phyloP scores from a whole-genome alignment of 2,329 filamentous ascomycete species.

The Ceratocystis lukuohia region DNA sequence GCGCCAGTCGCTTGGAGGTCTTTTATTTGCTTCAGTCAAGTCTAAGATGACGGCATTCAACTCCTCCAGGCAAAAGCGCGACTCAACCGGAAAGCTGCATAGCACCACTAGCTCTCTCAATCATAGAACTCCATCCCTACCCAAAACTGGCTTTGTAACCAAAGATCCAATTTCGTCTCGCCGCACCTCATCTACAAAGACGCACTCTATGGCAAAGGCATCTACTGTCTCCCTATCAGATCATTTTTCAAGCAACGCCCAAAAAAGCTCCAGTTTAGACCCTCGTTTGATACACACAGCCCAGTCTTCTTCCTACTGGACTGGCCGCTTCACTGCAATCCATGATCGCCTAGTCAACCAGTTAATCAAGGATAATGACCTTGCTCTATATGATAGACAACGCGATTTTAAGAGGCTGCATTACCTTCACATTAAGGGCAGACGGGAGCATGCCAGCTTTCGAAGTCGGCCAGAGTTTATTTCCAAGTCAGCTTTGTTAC shows the following conservation, averaged over 20 bases:
- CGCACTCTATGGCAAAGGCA: background rate
- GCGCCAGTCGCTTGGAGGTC: slow-evolving; percentile 13
- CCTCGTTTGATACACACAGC: slow-evolving; percentile 29
- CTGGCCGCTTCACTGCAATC: slow-evolving; percentile 45
- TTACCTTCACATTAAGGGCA: slow-evolving; percentile 8
- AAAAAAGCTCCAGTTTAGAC: slow-evolving; percentile 17
- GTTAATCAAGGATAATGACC: slow-evolving; percentile 16
- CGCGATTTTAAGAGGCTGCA: slow-evolving; percentile 15
- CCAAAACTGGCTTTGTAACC: background rate
- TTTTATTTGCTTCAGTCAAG: slow-evolving; percentile 15
- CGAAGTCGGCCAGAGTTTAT: slow-evolving; percentile 15
- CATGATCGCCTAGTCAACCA: slow-evolving; percentile 32
- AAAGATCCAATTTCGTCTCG: background rate
- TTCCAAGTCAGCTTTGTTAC: slow-evolving; percentile 11
- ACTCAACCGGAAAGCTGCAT: background rate
- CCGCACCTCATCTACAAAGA: background rate
- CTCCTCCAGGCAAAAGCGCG: slow-evolving; percentile 4
- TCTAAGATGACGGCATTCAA: slow-evolving; percentile 16
- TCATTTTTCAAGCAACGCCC: background rate
- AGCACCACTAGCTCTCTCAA: background rate
- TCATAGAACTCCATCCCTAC: background rate
- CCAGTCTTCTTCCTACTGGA: slow-evolving; percentile 44
- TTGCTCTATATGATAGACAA: slow-evolving; percentile 17
- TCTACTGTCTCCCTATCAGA: background rate
- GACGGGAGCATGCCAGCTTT: slow-evolving; percentile 14